Evolutionary conservation across 1,284 basidiomycete genomes (phyloP), one percentile per base, ranked within the genome.

Genomic region (Volvariella surrecta): DNA sequence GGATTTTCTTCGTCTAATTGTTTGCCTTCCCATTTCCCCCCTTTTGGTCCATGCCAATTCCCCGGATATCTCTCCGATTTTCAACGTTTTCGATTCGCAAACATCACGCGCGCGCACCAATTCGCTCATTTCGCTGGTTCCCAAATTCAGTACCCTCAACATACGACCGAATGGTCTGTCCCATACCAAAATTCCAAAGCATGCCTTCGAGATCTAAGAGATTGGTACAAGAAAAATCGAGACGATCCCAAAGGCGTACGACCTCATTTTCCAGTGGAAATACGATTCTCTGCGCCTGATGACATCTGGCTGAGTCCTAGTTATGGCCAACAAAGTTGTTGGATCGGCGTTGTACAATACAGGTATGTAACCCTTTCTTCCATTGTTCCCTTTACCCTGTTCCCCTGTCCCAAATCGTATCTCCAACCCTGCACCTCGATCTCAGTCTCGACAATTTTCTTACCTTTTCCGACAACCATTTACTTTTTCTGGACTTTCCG

Each of bases 291-390:
- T 28, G 80, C 81, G 18, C 71, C 74, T 17, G 95, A 99, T 64
- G 89, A 94, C 54, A 91, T 98, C 48, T 97, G 90, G 86, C 71
- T 99, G 38, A 91, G 87, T 58, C 95, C 93, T 10, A 82, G 84
- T 53, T 81, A 81, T 56, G 87, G 85, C 18, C 74, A 82, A 46
- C 72, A 70, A 58, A 94, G 86, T 11, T 89, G 84, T 56, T 99
- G 92, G 85, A 91, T 99, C 48, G 95, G 96, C n/a, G 78, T 98
- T 42, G 79, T 98, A 16, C 89, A 94, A 56, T 99, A 84, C 70
- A 89, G 90, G 91, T 94, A 35, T 6, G 24, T 28, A 6, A 28
- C 11, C 11, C 6, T 28, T 28, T 11, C 24, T 28, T 28, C 50
- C 24, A 58, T 30, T 11, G 11, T 28, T 28, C 24, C 24, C 24